Percentiles rank a stretch among this genome's conserved stretches.
These are phyloP conservation scores for Cladosporium sp. DNA, from an alignment of 2,329 filamentous ascomycete species.

Conservation along the genomic window DNA sequence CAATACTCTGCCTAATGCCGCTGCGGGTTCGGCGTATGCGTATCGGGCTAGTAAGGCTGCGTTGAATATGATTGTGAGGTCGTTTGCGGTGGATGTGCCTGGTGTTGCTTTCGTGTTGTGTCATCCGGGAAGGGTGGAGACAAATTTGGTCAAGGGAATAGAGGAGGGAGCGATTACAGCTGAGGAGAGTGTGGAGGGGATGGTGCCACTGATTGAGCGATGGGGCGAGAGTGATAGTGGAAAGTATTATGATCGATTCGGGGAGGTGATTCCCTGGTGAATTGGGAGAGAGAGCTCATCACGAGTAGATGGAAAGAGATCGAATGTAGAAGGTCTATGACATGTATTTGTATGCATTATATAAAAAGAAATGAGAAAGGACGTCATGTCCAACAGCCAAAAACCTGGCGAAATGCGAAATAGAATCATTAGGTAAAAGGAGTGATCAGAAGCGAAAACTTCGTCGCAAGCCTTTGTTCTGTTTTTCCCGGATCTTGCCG, in stretches of 20 bases:
- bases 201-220: slow-evolving; percentile 40
- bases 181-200: slow-evolving; percentile 43
- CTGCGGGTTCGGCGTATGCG: slow-evolving; percentile 45
- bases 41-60: slow-evolving; percentile 51
- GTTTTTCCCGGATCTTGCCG: background rate
- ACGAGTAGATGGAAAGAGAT: background rate
- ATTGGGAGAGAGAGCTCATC: background rate
- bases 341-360: background rate
- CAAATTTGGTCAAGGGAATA: slow-evolving; percentile 44
- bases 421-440: background rate
- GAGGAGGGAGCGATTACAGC: slow-evolving; percentile 48
- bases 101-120: slow-evolving; percentile 44
- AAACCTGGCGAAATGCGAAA: background rate
- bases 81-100: slow-evolving; percentile 46
- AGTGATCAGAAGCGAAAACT: background rate
- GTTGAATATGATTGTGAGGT: slow-evolving; percentile 48
- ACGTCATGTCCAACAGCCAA: background rate
- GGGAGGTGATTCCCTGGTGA: slow-evolving; percentile 45
- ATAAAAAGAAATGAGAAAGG: background rate
- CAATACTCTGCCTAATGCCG: slow-evolving; percentile 35
- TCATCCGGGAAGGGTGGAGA: slow-evolving; percentile 51
- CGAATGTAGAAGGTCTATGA: background rate
- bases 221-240: slow-evolving; percentile 39
- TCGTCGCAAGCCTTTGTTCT: background rate
- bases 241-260: slow-evolving; percentile 47